Evolutionary conservation across 1,139 yeast genomes (phyloP).

Genomic region (Pichia sp.): DNA sequence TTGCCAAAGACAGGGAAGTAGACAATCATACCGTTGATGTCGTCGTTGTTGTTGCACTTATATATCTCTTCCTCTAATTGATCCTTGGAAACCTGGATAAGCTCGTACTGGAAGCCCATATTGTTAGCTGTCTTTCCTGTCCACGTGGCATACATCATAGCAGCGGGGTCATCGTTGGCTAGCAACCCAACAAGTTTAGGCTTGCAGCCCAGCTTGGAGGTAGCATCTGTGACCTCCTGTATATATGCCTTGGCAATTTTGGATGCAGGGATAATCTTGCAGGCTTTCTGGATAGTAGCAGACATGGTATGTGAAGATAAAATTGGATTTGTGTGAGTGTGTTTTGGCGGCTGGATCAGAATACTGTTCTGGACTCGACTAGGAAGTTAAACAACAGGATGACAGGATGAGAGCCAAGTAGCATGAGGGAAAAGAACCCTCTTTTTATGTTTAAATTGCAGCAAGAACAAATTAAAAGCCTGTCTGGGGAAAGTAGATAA

Average conservation of each 20-base stretch:
- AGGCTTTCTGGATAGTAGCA: constrained; percentile 19
- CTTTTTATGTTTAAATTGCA: no score
- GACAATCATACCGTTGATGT: constrained; percentile 92
- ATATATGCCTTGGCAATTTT: constrained; percentile 78
- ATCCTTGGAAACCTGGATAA: constrained; percentile 68
- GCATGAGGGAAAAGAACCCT: no score
- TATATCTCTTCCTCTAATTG: constrained; percentile 79
- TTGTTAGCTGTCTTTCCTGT: constrained; percentile 86
- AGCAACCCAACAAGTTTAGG: constrained; percentile 87
- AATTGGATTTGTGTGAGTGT: no score
- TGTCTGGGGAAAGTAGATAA: no score
- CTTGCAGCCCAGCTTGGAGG: constrained; percentile 44
- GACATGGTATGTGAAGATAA: constrained; percentile 6
- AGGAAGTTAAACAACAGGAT: no score
- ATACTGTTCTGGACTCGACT: no score
- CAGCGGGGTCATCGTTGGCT: constrained; percentile 94
- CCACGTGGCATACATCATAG: constrained; percentile 92
- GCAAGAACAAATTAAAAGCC: no score
- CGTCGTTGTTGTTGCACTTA: constrained; percentile 72
- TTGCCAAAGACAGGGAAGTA: constrained; percentile 97
- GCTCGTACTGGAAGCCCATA: constrained; percentile 79
- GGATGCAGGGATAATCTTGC: constrained; percentile 78
- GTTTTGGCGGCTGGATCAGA: no score
- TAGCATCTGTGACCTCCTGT: constrained; percentile 64
- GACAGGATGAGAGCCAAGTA: no score